Evolutionary conservation across 768 basidiomycete genomes (phyloP).

Genomic region (Sarcodon aspratus): DNA sequence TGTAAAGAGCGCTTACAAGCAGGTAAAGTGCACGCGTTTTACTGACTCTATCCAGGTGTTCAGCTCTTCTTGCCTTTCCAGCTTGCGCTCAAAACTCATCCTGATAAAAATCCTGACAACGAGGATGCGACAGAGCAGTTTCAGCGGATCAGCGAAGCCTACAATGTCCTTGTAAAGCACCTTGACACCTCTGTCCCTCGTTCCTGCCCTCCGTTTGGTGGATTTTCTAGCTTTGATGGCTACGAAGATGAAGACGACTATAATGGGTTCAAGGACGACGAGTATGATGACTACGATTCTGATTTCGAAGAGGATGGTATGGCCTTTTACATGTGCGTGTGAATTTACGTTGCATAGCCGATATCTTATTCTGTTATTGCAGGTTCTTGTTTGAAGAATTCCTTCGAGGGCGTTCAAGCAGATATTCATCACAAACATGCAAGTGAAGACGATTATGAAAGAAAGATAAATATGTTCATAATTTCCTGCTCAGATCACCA

Average conservation of each 20-base stretch:
- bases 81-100: constrained; percentile 60
- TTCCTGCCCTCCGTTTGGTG: constrained; percentile 1
- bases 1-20: constrained; percentile 61
- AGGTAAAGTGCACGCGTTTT: constrained; percentile 26
- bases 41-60: background rate
- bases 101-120: constrained; percentile 66
- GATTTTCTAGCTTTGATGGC: constrained; percentile 18
- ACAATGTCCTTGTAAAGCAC: constrained; percentile 46
- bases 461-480: no score
- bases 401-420: constrained; percentile 22
- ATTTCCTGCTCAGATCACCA: background rate
- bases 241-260: constrained; percentile 23
- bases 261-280: constrained; percentile 19
- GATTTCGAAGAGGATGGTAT: constrained; percentile 17
- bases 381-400: constrained; percentile 41
- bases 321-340: constrained; percentile 35
- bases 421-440: constrained; percentile 18
- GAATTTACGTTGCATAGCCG: no score
- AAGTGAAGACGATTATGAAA: constrained; percentile 5
- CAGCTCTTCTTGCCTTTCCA: constrained; percentile 12
- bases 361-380: constrained; percentile 4
- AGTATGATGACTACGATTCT: constrained; percentile 18
- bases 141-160: constrained; percentile 60
- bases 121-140: constrained; percentile 57
- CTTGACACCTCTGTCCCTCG: constrained; percentile 25